Evolutionary conservation across 2,329 filamentous ascomycete genomes (phyloP).

Genomic region (Sporothrix pseudoabietina): DNA sequence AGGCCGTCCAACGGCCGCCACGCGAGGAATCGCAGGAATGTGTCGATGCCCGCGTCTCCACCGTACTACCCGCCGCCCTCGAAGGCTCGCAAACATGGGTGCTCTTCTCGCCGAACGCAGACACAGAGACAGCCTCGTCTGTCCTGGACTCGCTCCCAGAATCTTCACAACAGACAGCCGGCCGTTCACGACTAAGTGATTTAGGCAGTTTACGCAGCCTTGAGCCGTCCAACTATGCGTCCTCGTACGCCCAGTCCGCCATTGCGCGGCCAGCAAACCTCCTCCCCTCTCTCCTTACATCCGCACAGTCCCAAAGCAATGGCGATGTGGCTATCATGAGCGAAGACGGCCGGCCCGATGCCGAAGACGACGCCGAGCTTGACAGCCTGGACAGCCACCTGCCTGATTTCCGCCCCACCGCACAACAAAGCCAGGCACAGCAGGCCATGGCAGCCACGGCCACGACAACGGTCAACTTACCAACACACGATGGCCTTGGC

Average conservation of each 20-base stretch:
- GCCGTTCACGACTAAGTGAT: constrained; percentile 75
- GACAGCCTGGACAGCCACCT: constrained; percentile 93
- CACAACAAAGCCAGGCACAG: constrained; percentile 36
- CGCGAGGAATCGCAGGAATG: constrained; percentile 37
- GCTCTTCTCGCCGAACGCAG: constrained; percentile 78
- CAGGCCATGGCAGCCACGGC: neutral
- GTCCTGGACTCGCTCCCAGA: constrained; percentile 65
- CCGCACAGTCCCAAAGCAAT: neutral
- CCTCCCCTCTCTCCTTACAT: constrained; percentile 37
- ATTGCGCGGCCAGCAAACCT: constrained; percentile 41
- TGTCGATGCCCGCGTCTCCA: constrained; percentile 11
- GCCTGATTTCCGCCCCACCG: constrained; percentile 72
- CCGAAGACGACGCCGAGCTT: constrained; percentile 74
- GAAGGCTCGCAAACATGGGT: constrained; percentile 93
- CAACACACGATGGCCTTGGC: constrained; percentile 87
- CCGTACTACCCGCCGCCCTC: constrained; percentile 26
- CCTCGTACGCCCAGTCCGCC: constrained; percentile 25
- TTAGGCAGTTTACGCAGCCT: constrained; percentile 75
- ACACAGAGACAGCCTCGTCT: constrained; percentile 62
- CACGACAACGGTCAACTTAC: constrained; percentile 53
- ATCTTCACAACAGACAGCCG: constrained; percentile 65
- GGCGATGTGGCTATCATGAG: constrained; percentile 26
- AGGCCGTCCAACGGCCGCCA: constrained; percentile 53
- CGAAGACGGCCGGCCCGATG: constrained; percentile 44
- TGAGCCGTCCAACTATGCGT: constrained; percentile 56